Evolutionary conservation across 495 filamentous ascomycete genomes (phyloP).

Genomic region (Penicillium tannophilum): DNA sequence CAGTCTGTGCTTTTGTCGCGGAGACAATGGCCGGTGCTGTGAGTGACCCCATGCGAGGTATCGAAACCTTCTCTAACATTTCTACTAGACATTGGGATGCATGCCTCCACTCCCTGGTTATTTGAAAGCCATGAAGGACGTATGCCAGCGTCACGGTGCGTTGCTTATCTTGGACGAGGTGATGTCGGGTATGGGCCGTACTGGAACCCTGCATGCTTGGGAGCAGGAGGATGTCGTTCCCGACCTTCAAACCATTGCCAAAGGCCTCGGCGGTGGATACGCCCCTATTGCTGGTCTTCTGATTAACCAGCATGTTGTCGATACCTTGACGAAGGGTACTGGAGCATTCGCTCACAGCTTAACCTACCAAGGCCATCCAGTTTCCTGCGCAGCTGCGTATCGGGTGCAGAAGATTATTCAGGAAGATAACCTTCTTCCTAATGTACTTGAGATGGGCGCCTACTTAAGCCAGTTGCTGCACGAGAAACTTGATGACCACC

Average conservation of each 20-base stretch:
- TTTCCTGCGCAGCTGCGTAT: conserved; percentile 58
- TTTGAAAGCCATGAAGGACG: conserved; percentile 33
- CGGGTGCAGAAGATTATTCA: conserved; percentile 57
- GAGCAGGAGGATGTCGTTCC: conserved; percentile 61
- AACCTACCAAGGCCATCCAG: conserved; percentile 61
- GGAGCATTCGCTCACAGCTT: conserved; percentile 60
- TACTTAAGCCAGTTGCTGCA: conserved; percentile 43
- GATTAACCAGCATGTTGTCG: conserved; percentile 53
- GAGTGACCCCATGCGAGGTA: conserved; percentile 40
- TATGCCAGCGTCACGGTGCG: conserved; percentile 46
- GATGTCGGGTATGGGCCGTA: conserved; percentile 77
- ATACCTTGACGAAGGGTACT: conserved; percentile 56
- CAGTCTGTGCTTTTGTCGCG: conserved; percentile 74
- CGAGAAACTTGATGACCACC: conserved; percentile 36
- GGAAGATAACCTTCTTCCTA: conserved; percentile 50
- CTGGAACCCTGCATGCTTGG: conserved; percentile 71
- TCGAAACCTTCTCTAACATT: background rate
- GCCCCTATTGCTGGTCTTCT: conserved; percentile 64
- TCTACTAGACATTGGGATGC: conserved; percentile 6
- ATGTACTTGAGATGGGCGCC: conserved; percentile 47
- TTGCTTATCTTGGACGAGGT: conserved; percentile 72
- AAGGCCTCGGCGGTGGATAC: conserved; percentile 68
- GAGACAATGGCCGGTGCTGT: conserved; percentile 67
- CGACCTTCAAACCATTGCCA: conserved; percentile 70
- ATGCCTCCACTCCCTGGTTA: conserved; percentile 42